phyloP scores from a whole-genome alignment of 257 asterid genomes.

The Avicennia marina region DNA sequence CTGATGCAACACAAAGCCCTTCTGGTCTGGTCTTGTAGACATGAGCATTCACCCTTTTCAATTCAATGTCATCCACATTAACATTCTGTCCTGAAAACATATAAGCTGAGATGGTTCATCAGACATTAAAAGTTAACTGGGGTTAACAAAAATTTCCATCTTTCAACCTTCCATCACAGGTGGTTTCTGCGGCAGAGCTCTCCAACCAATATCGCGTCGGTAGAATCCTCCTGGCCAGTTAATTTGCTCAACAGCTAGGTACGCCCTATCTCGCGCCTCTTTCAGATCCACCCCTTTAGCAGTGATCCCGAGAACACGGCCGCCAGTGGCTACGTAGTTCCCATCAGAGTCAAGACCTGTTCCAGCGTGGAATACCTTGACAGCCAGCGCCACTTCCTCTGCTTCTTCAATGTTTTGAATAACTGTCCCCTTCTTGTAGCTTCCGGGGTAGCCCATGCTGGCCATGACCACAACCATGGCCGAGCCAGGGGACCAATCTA shows the following conservation, averaged over 20 bases:
- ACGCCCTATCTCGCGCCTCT: constrained; percentile 81
- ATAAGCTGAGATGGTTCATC: not conserved
- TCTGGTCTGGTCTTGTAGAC: too few relatives aligned
- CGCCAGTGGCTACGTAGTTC: constrained; percentile 73
- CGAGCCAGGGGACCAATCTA: constrained; percentile 81
- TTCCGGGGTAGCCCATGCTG: constrained; percentile 91
- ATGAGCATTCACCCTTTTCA: too few relatives aligned
- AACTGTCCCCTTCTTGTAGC: constrained; percentile 62
- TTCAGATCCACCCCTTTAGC: constrained; percentile 71
- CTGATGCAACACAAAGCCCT: too few relatives aligned
- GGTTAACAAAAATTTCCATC: too few relatives aligned
- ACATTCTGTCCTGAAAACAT: too few relatives aligned
- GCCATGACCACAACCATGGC: constrained; percentile 99
- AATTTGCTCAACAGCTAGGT: constrained; percentile 65
- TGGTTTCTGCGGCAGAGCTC: constrained; percentile 36
- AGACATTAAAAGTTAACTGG: too few relatives aligned
- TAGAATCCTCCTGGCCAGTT: constrained; percentile 74
- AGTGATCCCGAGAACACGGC: constrained; percentile 91
- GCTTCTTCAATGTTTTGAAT: constrained; percentile 75
- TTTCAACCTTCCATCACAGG: too few relatives aligned
- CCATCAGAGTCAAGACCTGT: constrained; percentile 61
- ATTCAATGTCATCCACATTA: too few relatives aligned
- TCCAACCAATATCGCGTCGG: constrained; percentile 89
- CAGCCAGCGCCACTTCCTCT: constrained; percentile 51
- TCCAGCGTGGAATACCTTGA: constrained; percentile 86